Evolutionary conservation across 2,329 filamentous ascomycete genomes (phyloP).

Genomic region (Fusarium sp.): DNA sequence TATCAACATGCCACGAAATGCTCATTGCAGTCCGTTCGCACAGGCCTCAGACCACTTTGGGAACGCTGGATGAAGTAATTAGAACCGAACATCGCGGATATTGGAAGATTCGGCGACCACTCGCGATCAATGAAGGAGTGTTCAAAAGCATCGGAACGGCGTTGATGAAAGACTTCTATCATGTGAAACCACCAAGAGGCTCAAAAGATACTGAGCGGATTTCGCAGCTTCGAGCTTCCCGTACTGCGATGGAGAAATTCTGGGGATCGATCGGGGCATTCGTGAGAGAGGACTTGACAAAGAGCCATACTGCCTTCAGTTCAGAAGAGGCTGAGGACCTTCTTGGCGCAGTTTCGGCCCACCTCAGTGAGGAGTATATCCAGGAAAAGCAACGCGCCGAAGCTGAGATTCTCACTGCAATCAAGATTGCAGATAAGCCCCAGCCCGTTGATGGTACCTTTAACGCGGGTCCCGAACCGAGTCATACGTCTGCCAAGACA

Average conservation of each 20-base stretch:
- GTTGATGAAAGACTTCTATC: too few relatives aligned
- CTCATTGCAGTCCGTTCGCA: fast-evolving
- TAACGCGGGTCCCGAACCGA: too few relatives aligned
- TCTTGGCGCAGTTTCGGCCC: fast-evolving
- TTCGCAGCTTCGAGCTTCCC: too few relatives aligned
- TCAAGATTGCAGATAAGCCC: too few relatives aligned
- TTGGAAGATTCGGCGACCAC: too few relatives aligned
- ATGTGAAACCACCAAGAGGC: not conserved
- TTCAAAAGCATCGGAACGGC: too few relatives aligned
- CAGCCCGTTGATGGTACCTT: too few relatives aligned
- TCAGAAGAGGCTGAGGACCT: fast-evolving
- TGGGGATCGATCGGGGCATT: fast-evolving
- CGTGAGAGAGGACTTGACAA: fast-evolving
- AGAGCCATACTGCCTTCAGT: fast-evolving
- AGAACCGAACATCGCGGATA: too few relatives aligned
- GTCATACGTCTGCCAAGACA: too few relatives aligned
- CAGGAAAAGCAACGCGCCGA: fast-evolving
- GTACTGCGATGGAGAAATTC: not conserved
- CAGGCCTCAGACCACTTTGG: too few relatives aligned
- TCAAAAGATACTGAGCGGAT: fast-evolving
- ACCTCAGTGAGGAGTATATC: not conserved
- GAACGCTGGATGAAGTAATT: too few relatives aligned
- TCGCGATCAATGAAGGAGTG: too few relatives aligned
- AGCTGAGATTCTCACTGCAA: not conserved
- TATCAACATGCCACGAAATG: not conserved